Evolutionary conservation across 768 basidiomycete genomes (phyloP).

Genomic region (Termitomyces sp.): DNA sequence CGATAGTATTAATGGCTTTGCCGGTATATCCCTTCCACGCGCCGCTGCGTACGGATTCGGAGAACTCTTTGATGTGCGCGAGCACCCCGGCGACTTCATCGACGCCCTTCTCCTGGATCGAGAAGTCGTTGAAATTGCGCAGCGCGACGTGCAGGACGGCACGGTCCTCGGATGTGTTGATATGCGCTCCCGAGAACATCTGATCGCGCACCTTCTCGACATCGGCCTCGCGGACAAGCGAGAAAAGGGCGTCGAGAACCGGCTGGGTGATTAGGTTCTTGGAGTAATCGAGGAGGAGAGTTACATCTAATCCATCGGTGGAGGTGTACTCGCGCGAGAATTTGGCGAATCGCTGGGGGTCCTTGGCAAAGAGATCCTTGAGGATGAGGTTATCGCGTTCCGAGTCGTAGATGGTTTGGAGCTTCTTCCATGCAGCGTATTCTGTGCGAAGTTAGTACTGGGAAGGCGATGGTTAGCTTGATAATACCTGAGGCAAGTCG

Average conservation of each 20-base stretch:
- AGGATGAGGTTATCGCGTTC: slow-evolving; percentile 73
- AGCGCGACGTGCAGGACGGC: slow-evolving; percentile 95
- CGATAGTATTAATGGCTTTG: slow-evolving; percentile 88
- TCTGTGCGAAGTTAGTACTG: slow-evolving; percentile 38
- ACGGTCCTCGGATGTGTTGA: slow-evolving; percentile 98
- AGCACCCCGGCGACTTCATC: slow-evolving; percentile 81
- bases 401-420: slow-evolving; percentile 76
- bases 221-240: slow-evolving; percentile 78
- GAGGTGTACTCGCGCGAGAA: slow-evolving; percentile 78
- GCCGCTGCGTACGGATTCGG: slow-evolving; percentile 77
- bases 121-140: slow-evolving; percentile 70
- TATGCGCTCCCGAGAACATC: slow-evolving; percentile 95
- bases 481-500: slow-evolving; percentile 55
- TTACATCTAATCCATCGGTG: slow-evolving; percentile 56
- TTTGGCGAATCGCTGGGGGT: slow-evolving; percentile 81
- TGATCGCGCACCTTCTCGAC: slow-evolving; percentile 82
- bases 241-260: slow-evolving; percentile 71
- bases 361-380: slow-evolving; percentile 88
- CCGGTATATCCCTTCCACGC: slow-evolving; percentile 97
- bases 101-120: slow-evolving; percentile 75
- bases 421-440: slow-evolving; percentile 86
- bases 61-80: slow-evolving; percentile 88
- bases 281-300: slow-evolving; percentile 92
- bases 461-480: neutral
- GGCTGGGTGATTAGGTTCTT: slow-evolving; percentile 92